Base-by-base conservation (phyloP, 2,329 filamentous ascomycete species). In the Pseudogymnoascus sp. region DNA sequence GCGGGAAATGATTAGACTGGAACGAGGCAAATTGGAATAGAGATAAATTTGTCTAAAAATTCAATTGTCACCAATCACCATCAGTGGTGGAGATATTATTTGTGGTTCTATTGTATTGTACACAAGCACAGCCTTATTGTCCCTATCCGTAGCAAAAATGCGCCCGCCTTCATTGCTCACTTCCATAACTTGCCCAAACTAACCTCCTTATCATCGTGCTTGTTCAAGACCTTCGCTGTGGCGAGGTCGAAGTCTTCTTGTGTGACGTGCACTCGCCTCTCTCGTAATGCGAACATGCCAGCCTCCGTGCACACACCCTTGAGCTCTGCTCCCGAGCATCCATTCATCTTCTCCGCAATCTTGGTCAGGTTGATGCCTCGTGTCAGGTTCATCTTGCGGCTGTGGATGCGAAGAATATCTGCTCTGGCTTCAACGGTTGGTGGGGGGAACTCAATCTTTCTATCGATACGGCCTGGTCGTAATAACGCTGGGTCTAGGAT, bases 301-400 rank as follows among this genome's bases (percentile, higher is more conserved):
- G 95, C 92, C 78, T 99, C 95, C 53, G 95, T 99, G 77, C 95
- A 99, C 59, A 99, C 95, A 80, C 95, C 95, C 86, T 99, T 99
- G 71, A 99, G 79, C 79, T 99, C 95, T 62, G 95, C 95, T 65
- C 95, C 95, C 2, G 93, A 97, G 78, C 95, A 99, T 61, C 95
- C 95, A 73, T 97, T 97, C 95, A 99, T 99, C 85, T 98, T 98
- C 82, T 99, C 95, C 31, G 95, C 95, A 71, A 98, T 96, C 86
- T 99, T 99, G 72, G 85, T 96, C 68, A 99, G 81, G 78, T 99
- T 96, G 81, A 99, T 98, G 61, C 95, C 95, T 73, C 95, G 86
- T 12, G 95, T 99, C 71, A 99, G 78, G 79, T 99, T 99, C 95
- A 99, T 99, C 78, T 93, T 96, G 72, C 95, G 87, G 71, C 90